These are phyloP conservation scores for Auriculariales sp. DNA, from an alignment of 768 basidiomycete species.

Conservation along the genomic window DNA sequence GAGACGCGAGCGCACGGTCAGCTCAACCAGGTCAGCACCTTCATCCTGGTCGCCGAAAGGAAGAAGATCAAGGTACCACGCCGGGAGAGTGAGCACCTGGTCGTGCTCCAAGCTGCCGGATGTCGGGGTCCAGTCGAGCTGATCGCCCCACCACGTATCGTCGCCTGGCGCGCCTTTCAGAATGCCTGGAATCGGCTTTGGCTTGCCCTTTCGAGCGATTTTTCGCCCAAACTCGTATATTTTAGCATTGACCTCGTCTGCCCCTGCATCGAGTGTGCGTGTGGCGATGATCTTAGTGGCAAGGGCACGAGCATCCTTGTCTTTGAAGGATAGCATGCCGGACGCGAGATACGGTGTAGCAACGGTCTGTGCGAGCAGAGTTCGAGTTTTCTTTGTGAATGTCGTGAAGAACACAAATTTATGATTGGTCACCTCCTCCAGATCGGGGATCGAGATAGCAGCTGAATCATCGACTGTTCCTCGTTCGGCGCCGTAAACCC, in stretches of 20 bases:
- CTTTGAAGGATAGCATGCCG: slow-evolving; percentile 24
- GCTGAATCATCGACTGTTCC: not conserved
- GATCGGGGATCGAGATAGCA: slow-evolving; percentile 23
- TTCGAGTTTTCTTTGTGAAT: slow-evolving; percentile 13
- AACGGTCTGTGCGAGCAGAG: slow-evolving; percentile 32
- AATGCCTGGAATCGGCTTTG: not conserved
- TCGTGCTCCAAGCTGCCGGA: not conserved
- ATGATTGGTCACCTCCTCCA: slow-evolving; percentile 18
- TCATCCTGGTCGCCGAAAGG: not conserved
- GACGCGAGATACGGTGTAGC: slow-evolving; percentile 29
- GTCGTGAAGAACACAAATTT: slow-evolving; percentile 12
- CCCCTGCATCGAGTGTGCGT: slow-evolving; percentile 8
- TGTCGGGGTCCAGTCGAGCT: slow-evolving; percentile 52
- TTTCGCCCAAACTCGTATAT: slow-evolving; percentile 29
- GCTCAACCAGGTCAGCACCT: slow-evolving; percentile 40
- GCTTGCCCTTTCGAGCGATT: slow-evolving; percentile 10
- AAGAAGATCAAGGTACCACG: slow-evolving; percentile 87
- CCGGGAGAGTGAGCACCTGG: slow-evolving; percentile 23
- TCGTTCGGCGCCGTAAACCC: slow-evolving; percentile 23
- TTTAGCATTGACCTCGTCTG: slow-evolving; percentile 17
- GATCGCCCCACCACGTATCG: slow-evolving; percentile 31
- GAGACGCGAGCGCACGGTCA: slow-evolving; percentile 71
- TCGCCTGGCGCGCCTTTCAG: slow-evolving; percentile 7
- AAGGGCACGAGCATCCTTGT: not conserved
- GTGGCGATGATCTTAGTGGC: not conserved